These are phyloP conservation scores for Arbutus unedo DNA, from an alignment of 148 eudicot species.

Conservation along the genomic window DNA sequence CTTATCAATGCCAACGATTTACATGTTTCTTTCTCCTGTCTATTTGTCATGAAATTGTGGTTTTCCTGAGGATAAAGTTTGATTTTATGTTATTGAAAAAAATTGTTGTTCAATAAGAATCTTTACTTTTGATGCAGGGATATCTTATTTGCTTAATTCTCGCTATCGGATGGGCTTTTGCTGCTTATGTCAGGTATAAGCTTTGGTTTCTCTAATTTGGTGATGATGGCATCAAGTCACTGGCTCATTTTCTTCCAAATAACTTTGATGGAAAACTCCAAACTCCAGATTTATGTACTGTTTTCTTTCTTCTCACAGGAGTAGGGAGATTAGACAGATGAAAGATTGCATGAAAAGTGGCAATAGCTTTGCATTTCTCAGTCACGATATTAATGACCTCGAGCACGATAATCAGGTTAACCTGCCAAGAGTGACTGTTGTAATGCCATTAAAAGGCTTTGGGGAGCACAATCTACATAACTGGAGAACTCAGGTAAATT, in stretches of 20 bases:
- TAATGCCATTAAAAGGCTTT: slow-evolving; percentile 96
- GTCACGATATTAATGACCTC: slow-evolving; percentile 66
- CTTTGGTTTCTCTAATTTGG: neutral
- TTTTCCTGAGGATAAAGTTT: neutral
- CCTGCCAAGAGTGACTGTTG: slow-evolving; percentile 79
- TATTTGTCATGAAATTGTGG: neutral
- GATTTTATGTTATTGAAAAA: neutral
- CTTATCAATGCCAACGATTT: neutral
- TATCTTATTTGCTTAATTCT: slow-evolving; percentile 66
- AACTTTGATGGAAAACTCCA: too few relatives aligned
- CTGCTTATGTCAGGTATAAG: slow-evolving; percentile 81
- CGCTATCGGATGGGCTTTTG: slow-evolving; percentile 82
- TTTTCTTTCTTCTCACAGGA: slow-evolving; percentile 49
- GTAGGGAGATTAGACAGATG: slow-evolving; percentile 74
- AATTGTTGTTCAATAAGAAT: neutral
- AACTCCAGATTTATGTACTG: neutral
- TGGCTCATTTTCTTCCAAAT: neutral
- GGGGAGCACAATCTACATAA: slow-evolving; percentile 95
- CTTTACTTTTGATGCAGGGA: slow-evolving; percentile 48
- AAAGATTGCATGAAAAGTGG: slow-evolving; percentile 52
- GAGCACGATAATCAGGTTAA: slow-evolving; percentile 80
- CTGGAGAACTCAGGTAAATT: slow-evolving; percentile 89
- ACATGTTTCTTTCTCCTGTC: neutral
- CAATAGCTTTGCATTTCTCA: slow-evolving; percentile 78
- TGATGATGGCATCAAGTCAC: neutral